A percentile compares a stretch with the other conserved stretches of the same genome.
Evolutionary conservation across 768 basidiomycete genomes (phyloP).

Genomic region (Nidularia pulvinata): DNA sequence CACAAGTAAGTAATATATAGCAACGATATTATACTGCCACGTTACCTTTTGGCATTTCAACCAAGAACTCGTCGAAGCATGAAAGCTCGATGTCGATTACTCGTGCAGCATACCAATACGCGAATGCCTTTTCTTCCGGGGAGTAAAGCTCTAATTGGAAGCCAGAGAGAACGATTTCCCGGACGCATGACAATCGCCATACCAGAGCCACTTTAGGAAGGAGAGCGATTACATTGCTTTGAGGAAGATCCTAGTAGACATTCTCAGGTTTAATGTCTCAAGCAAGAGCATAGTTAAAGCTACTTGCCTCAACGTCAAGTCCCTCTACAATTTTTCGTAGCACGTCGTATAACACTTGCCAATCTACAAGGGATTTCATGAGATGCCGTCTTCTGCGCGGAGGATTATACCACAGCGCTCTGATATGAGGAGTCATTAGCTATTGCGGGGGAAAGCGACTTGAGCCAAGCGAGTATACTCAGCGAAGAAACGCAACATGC

Average conservation of each 20-base stretch:
- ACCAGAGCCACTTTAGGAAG: constrained; percentile 48
- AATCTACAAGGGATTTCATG: constrained; percentile 61
- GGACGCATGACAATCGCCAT: constrained; percentile 60
- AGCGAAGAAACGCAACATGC: constrained; percentile 18
- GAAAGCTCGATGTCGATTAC: constrained; percentile 58
- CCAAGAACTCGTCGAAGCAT: constrained; percentile 47
- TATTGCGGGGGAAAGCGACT: constrained; percentile 18
- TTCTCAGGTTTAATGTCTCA: neutral
- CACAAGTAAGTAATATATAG: neutral
- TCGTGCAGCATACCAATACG: constrained; percentile 72
- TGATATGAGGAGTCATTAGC: constrained; percentile 59
- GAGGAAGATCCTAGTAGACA: constrained; percentile 22
- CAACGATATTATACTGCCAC: constrained; percentile 3
- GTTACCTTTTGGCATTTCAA: constrained; percentile 35
- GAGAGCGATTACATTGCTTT: constrained; percentile 30
- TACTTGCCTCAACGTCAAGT: constrained; percentile 27
- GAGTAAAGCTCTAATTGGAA: constrained; percentile 78
- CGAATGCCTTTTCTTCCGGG: constrained; percentile 65
- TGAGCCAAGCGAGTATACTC: constrained; percentile 4
- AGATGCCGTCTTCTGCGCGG: constrained; percentile 65
- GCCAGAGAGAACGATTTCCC: constrained; percentile 73
- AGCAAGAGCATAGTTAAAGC: constrained; percentile 3
- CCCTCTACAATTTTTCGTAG: constrained; percentile 28
- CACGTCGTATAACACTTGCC: constrained; percentile 64
- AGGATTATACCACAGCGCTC: constrained; percentile 68